These are phyloP conservation scores for Cercospora sojina DNA, from an alignment of 2,329 filamentous ascomycete species.

Conservation along the genomic window DNA sequence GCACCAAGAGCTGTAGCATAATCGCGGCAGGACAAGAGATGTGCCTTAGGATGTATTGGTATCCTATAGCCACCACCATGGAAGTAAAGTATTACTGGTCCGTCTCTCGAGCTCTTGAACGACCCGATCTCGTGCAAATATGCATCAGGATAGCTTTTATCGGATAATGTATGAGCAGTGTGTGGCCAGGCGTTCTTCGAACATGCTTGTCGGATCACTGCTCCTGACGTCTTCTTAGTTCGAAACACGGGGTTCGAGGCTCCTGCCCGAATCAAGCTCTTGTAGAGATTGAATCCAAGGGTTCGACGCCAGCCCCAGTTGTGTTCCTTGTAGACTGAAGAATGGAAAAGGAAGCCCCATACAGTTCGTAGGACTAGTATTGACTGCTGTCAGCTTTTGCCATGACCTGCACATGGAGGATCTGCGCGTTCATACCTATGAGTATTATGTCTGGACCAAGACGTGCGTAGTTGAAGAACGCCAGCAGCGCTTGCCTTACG, in stretches of 20 bases:
- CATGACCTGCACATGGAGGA: neutral
- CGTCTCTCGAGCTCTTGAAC: neutral
- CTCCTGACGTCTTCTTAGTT: neutral
- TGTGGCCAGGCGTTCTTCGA: neutral
- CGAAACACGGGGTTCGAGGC: neutral
- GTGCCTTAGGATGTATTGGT: neutral
- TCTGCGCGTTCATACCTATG: neutral
- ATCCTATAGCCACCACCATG: constrained; percentile 4
- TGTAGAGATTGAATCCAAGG: neutral
- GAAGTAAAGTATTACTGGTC: neutral
- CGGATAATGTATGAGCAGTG: neutral
- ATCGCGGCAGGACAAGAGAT: neutral
- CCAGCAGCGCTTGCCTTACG: neutral
- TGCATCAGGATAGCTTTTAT: neutral
- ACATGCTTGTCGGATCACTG: neutral
- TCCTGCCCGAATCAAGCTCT: neutral
- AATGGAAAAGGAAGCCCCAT: neutral
- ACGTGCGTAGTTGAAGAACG: neutral
- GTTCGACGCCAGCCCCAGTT: neutral
- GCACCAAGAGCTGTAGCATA: neutral
- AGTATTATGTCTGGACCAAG: neutral
- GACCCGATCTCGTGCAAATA: neutral
- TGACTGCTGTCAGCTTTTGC: no score
- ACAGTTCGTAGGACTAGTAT: neutral
- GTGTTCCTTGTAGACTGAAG: neutral